phyloP scores from a whole-genome alignment of 257 asterid species.

The Haberlea rhodopensis region DNA sequence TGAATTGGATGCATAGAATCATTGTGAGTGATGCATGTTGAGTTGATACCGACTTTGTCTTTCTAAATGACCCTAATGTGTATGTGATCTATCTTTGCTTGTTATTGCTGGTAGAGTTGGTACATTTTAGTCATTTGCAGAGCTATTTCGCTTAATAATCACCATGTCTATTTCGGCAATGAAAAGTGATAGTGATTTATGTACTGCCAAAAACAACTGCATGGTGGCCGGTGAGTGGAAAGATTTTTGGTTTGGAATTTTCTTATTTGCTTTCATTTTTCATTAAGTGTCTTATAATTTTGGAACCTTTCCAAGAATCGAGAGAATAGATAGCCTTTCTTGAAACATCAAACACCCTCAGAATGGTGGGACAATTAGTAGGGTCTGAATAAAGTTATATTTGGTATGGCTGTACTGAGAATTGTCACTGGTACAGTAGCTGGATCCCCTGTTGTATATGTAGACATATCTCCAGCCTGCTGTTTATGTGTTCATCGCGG shows the following conservation, averaged over 20 bases:
- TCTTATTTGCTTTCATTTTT: background rate
- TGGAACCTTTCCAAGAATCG: background rate
- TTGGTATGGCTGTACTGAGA: too few relatives aligned
- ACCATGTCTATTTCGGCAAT: background rate
- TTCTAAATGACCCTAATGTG: background rate
- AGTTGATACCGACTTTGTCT: background rate
- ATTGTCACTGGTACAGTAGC: background rate
- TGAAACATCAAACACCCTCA: background rate
- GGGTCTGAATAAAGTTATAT: too few relatives aligned
- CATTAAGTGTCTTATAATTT: background rate
- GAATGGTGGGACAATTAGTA: background rate
- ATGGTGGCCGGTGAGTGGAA: background rate
- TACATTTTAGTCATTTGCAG: slow-evolving; percentile 4
- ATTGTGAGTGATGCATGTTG: background rate
- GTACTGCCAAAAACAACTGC: background rate
- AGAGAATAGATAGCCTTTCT: background rate
- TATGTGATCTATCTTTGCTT: background rate
- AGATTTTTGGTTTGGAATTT: background rate
- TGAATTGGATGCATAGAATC: background rate
- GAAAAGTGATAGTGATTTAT: slow-evolving; percentile 1
- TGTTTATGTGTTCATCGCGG: background rate
- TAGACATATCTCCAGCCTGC: background rate
- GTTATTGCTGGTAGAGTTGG: slow-evolving; percentile 1
- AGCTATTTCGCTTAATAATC: background rate
- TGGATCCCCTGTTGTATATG: slow-evolving; percentile 7